phyloP scores from a whole-genome alignment of 2,329 filamentous ascomycete species.

The Fusarium illudens region DNA sequence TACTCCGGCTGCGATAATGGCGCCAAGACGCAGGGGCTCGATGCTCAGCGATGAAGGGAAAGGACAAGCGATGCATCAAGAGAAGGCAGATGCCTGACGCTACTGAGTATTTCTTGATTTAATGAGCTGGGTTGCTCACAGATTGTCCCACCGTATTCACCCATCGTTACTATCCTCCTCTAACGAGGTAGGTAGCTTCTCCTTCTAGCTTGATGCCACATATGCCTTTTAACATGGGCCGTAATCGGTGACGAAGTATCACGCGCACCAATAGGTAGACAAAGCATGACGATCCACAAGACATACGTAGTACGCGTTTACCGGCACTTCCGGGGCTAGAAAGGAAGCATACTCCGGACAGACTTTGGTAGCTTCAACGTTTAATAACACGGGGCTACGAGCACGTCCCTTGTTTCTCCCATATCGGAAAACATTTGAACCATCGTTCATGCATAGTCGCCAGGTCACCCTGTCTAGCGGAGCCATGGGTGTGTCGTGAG shows the following conservation, averaged over 20 bases:
- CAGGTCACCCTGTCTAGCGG: not conserved
- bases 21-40: constrained; percentile 29
- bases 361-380: not conserved
- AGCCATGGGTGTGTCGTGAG: not conserved
- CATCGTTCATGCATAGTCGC: not conserved
- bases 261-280: not conserved
- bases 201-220: no score
- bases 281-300: not conserved
- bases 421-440: not conserved
- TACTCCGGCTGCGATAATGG: constrained; percentile 16
- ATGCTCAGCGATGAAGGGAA: constrained; percentile 25
- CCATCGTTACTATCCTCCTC: no score
- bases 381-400: not conserved
- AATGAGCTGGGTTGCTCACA: not conserved
- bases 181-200: no score
- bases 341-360: not conserved
- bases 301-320: not conserved
- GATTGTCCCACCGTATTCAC: not conserved
- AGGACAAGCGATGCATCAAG: constrained; percentile 13
- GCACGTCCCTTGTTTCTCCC: not conserved
- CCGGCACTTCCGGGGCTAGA: not conserved
- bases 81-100: constrained; percentile 23
- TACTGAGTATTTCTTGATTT: not conserved
- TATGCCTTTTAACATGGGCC: not conserved
- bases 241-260: not conserved